phyloP scores from a whole-genome alignment of 2,329 filamentous ascomycete genomes.

The Aureobasidium subglaciale region DNA sequence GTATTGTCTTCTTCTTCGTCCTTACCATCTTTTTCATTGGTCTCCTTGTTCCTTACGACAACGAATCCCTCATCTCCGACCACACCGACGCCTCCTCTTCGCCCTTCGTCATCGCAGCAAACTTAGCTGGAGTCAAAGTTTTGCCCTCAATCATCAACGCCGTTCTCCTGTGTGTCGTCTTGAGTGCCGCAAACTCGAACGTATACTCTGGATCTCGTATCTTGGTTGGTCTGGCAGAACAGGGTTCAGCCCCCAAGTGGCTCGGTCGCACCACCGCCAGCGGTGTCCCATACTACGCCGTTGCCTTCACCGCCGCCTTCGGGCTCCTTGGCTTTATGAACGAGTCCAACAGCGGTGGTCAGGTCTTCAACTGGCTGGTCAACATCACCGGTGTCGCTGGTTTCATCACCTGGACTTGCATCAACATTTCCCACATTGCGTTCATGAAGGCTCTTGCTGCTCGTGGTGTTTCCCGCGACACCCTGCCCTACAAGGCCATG shows the following conservation, averaged over 20 bases:
- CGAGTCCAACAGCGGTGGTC: slow-evolving; percentile 56
- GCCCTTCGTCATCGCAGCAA: slow-evolving; percentile 61
- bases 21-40: slow-evolving; percentile 31
- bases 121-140: slow-evolving; percentile 52
- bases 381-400: slow-evolving; percentile 45
- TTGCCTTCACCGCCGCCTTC: slow-evolving; percentile 43
- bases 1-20: slow-evolving; percentile 32
- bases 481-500: slow-evolving; percentile 62
- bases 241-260: slow-evolving; percentile 37
- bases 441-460: slow-evolving; percentile 60
- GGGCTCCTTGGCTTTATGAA: slow-evolving; percentile 68
- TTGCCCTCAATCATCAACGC: slow-evolving; percentile 61
- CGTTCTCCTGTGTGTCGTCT: slow-evolving; percentile 53
- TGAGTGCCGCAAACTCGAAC: slow-evolving; percentile 46
- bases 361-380: slow-evolving; percentile 66
- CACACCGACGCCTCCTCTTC: slow-evolving; percentile 44
- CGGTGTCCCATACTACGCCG: slow-evolving; percentile 40
- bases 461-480: slow-evolving; percentile 60
- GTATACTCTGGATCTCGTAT: slow-evolving; percentile 61
- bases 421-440: slow-evolving; percentile 64
- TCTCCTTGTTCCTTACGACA: slow-evolving; percentile 29
- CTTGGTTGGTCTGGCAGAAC: slow-evolving; percentile 56
- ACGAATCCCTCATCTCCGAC: slow-evolving; percentile 31
- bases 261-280: slow-evolving; percentile 36
- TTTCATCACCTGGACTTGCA: slow-evolving; percentile 65